Evolutionary conservation across 1,284 basidiomycete genomes (phyloP), one percentile per base, ranked within the genome.

Genomic region (Malassezia obtusa): DNA sequence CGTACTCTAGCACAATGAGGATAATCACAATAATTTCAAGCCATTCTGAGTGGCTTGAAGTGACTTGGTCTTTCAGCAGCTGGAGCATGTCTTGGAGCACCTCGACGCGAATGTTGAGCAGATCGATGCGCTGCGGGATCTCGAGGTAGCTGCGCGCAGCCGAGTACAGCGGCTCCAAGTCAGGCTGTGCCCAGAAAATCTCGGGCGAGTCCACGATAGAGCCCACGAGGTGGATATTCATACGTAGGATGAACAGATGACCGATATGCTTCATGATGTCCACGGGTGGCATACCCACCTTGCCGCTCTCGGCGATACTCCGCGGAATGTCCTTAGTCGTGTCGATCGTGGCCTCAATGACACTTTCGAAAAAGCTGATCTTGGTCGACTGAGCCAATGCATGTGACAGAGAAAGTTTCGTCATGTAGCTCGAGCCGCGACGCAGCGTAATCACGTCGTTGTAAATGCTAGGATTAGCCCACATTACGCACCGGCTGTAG

Each of bases 201-300:
- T 92, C 89, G 31, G 91, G 91, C 30, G 88, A 89, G 77, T 95
- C 90, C 30, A 95, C 79, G 25, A 95, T 90, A 33, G 89, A 91
- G 32, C 91, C 90, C 49, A 95, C 90, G 35, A 90, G 84, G 69
- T 92, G 91, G 68, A 95, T 92, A 71, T 91, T 92, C 61, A 91
- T 90, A 57, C 91, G 80, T 63, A 95, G 78, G 45, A 96, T 83
- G 76, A 96, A 96, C 38, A 96, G 79, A 45, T 60, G 53, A 28
- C 90, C 90, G 63, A 94, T 96, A 76, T 95, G 88, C 73, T 87
- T 87, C 90, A 96, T 94, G 71, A 96, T 95, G 73, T 94, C 90
- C 35, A 75, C 76, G 41, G 78, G 75, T 0, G 78, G 78, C 64
- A 79, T 75, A 67, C 78, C 69, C 62, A 96, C 91, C 77, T 94